Conservation (phyloP, 345 rosid genomes). For the Luvunga scandens region DNA sequence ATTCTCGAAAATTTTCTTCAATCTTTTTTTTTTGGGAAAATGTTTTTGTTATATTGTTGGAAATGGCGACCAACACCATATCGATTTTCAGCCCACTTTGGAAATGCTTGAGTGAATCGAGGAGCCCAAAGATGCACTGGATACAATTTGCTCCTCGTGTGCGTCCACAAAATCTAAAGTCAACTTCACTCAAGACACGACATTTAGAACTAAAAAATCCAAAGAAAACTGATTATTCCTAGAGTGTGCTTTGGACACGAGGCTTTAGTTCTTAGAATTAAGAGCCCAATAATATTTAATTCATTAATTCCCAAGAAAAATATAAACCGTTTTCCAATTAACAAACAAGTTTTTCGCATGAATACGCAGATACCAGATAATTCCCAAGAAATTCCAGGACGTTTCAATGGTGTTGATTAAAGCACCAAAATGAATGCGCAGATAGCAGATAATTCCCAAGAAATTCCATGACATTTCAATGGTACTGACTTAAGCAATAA, state of each 20-base stretch:
- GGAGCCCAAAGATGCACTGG: constrained; percentile 5
- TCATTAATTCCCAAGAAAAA: background rate
- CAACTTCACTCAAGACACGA: constrained; percentile 17
- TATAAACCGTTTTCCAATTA: background rate
- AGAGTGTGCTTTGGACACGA: background rate
- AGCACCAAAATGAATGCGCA: background rate
- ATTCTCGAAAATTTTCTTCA: too few species aligned
- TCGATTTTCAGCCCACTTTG: background rate
- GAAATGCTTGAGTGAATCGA: background rate
- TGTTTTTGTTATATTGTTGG: fast-evolving
- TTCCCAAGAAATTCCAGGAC: too few species aligned
- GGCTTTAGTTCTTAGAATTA: constrained; percentile 8
- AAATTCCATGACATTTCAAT: too few species aligned
- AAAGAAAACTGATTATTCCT: constrained; percentile 1
- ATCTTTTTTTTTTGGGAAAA: too few species aligned
- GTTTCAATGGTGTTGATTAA: background rate
- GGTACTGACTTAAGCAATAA: too few species aligned
- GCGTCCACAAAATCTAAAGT: constrained; percentile 9
- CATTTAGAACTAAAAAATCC: constrained; percentile 6
- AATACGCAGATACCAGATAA: background rate
- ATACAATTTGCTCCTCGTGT: background rate
- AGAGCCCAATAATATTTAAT: constrained; percentile 3
- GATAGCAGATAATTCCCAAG: too few species aligned
- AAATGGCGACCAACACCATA: background rate
- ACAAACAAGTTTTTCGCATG: background rate